A percentile compares a stretch with the other conserved stretches of the same genome.
These are phyloP conservation scores for Zangia roseola DNA, from an alignment of 768 basidiomycete genomes.

Conservation along the genomic window DNA sequence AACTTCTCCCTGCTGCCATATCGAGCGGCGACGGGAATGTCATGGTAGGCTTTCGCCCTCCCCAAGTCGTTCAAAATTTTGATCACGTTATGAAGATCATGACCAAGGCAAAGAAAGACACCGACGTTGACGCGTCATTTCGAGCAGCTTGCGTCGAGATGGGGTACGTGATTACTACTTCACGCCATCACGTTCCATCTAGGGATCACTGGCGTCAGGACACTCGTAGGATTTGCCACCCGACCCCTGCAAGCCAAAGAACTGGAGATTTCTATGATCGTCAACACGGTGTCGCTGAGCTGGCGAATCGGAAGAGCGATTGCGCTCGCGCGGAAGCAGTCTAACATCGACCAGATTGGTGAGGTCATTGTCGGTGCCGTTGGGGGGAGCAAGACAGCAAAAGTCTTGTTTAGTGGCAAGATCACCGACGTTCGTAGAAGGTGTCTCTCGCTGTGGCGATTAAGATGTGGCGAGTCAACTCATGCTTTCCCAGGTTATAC, in stretches of 20 bases:
- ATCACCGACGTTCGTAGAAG: conserved; percentile 49
- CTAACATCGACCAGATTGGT: conserved; percentile 39
- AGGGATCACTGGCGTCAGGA: conserved; percentile 25
- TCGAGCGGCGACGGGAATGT: conserved; percentile 40
- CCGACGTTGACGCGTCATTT: conserved; percentile 44
- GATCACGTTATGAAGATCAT: conserved; percentile 32
- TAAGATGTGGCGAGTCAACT: neutral
- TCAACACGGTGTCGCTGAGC: conserved; percentile 54
- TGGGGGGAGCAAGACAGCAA: conserved; percentile 35
- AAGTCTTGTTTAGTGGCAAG: conserved; percentile 57
- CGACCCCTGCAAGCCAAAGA: conserved; percentile 40
- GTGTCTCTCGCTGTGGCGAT: conserved; percentile 6
- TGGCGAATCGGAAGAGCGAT: conserved; percentile 66
- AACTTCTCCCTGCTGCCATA: conserved; percentile 34
- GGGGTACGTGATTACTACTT: conserved; percentile 33
- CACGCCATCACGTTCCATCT: neutral
- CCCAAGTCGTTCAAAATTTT: neutral
- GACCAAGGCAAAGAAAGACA: conserved; percentile 43
- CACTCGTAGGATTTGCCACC: conserved; percentile 43
- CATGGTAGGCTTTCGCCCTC: conserved; percentile 19
- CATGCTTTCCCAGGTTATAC: conserved; percentile 20
- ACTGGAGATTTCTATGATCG: conserved; percentile 41
- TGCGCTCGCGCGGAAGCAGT: conserved; percentile 47
- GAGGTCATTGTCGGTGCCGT: conserved; percentile 36
- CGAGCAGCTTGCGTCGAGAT: conserved; percentile 51